Percentiles rank a stretch among this genome's conserved stretches.
Evolutionary conservation across 129 eudicot species (phyloP).

Genomic region (Flaveria linearis): DNA sequence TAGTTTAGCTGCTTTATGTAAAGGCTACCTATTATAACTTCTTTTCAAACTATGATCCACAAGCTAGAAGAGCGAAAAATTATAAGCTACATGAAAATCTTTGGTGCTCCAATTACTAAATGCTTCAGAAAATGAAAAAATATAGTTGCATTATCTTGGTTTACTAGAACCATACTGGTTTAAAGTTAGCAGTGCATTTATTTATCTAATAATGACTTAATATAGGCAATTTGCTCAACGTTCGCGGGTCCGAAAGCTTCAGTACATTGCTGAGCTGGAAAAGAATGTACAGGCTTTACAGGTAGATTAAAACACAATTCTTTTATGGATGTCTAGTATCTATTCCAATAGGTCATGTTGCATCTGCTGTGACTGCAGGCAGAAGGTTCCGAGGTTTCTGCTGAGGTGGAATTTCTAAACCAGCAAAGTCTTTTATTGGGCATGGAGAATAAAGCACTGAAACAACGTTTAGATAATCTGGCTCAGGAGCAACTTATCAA

Average conservation of each 20-base stretch:
- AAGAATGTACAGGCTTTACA: slow-evolving; percentile 91
- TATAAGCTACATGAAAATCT: background rate
- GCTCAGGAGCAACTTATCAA: slow-evolving; percentile 93
- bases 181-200: no score
- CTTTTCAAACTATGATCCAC: background rate
- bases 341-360: slow-evolving; percentile 17
- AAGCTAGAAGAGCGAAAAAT: slow-evolving; percentile 8
- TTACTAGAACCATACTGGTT: no score
- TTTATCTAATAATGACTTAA: slow-evolving; percentile 19
- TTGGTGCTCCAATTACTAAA: background rate
- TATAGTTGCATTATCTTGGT: background rate
- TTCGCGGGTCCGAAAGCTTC: slow-evolving; percentile 95
- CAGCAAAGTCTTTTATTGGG: slow-evolving; percentile 85
- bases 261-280: slow-evolving; percentile 98
- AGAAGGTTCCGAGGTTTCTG: slow-evolving; percentile 91
- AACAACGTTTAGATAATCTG: slow-evolving; percentile 81
- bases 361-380: slow-evolving; percentile 50
- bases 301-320: slow-evolving; percentile 44
- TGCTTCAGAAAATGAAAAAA: background rate
- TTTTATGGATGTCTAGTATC: slow-evolving; percentile 2
- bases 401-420: slow-evolving; percentile 94
- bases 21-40: background rate
- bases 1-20: background rate
- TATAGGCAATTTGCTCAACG: slow-evolving; percentile 99
- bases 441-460: slow-evolving; percentile 95